Evolutionary conservation across 257 asterid genomes (phyloP), one percentile per base, ranked within the genome.

Genomic region (Solanum pinnatisectum): DNA sequence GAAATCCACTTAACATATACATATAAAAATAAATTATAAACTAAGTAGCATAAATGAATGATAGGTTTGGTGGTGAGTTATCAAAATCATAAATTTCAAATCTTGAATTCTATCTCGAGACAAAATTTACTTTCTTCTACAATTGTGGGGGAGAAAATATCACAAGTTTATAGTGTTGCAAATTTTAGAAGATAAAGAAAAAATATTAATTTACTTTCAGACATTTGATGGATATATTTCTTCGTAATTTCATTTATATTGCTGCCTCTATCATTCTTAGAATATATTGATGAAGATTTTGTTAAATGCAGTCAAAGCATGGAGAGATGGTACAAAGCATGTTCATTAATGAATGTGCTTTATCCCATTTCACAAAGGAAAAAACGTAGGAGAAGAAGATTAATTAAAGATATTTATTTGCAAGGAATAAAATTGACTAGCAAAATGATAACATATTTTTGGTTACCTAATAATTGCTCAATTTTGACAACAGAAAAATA

Each of bases 321-420:
- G 63, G 37, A 27, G 67, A 42, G 39, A 27, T 25, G n/a, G 37
- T 25, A 33, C 25, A 44, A 27, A 15, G 65, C 39, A 79, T 27
- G 85, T 16, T 79, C 40, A 27, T 44, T 79, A 79, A 79, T 44
- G 67, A 44, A 9, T 44, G 39, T 44, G n/a, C 25, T 78, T 78
- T 78, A 78, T 42, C 84, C 84, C 84, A 79, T 79, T 79, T 79
- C 63, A 42, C 63, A n/a, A 78, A 78, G n/a, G 36, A 63, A 14
- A 78, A 78, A 77, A 25, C 3, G 8, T 40, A 13, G 37, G 84
- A 79, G 65, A 15, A 79, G 84, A 44, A 42, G 37, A 42, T 39
- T 12, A 67, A 40, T 32, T 32, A 39, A 39, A 76, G 56, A 37
- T 76, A 23, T 12, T 39, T 60, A 68, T 23, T 39, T 76, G 35